Base-by-base conservation (phyloP, 352 stramenopile genomes). In the Peronospora farinosa region DNA sequence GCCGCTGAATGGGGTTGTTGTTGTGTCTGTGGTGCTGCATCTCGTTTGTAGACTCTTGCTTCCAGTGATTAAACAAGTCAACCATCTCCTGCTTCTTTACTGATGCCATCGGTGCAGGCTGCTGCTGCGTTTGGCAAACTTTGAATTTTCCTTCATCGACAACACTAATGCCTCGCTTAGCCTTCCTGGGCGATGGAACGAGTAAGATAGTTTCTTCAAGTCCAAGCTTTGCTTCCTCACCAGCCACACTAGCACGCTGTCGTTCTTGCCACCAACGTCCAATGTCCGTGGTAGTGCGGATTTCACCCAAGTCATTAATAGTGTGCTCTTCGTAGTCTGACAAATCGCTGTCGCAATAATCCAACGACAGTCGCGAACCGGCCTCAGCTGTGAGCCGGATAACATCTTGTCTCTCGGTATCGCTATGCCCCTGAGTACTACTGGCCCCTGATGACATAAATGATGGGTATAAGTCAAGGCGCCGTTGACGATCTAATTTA, bases 291-390 rank as follows among this genome's bases (percentile, higher is more conserved):
- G 69, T 79, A 11, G 53, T 69, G 28, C 69, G 63, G 21, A 76
- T 72, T 7, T 69, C 63, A 31, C 64, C 60, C 33, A 67, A 38
- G 8, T 36, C 60, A 39, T 76, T 60, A 13, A 70, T 69, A 2
- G 65, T 72, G 25, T 70, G 68, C 54, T 79, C 69, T n/a, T 79
- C 62, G 40, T 72, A 70, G 25, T 75, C 56, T 8, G 60, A 62
- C 38, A 68, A 40, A 49, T 65, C 57, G 47, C 56, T 71, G n/a
- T 65, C 62, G 21, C 59, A 47, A 25, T 63, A 69, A 30, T 63
- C 47, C 1, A 42, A 54, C 3, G 50, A 62, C 21, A 72, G 11
- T 49, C 40, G 61, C 25, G 53, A 30, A 3, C 57, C 54, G 6
- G 57, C 48, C 9, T 67, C 60, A 3, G 54, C 40, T 42, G 62